phyloP scores from a whole-genome alignment of 2,329 filamentous ascomycete species.

The Ceratocystis diversiconidia region DNA sequence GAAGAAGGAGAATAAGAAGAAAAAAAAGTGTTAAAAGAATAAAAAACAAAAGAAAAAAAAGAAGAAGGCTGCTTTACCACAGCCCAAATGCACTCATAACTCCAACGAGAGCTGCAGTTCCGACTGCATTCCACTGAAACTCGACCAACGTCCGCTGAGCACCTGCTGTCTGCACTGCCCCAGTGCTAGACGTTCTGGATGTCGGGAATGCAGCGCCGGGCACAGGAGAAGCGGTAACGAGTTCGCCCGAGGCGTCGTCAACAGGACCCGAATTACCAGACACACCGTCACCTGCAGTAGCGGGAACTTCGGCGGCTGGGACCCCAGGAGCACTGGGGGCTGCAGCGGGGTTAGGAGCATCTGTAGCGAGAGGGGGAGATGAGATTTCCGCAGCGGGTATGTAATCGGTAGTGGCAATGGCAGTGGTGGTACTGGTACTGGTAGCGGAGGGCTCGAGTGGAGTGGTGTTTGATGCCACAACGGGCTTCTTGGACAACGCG shows the following conservation, averaged over 20 bases:
- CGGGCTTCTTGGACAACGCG: not conserved
- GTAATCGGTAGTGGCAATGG: not conserved
- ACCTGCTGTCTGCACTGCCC: slow-evolving; percentile 1
- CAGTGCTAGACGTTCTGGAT: not conserved
- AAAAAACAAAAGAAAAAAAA: not conserved
- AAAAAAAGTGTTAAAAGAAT: not conserved
- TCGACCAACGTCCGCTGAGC: not conserved
- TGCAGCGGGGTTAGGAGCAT: not conserved
- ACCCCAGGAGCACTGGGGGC: too few relatives aligned
- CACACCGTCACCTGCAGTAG: not conserved
- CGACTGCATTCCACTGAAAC: not conserved
- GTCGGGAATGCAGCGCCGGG: not conserved
- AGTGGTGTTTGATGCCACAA: not conserved
- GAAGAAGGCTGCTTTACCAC: not conserved
- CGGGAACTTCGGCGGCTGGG: too few relatives aligned
- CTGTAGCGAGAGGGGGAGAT: not conserved
- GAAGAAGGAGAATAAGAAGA: not conserved
- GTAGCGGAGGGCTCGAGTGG: not conserved
- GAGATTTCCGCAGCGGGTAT: not conserved
- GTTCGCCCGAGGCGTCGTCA: not conserved
- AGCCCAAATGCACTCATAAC: not conserved
- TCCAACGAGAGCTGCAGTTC: not conserved
- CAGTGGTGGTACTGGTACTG: not conserved
- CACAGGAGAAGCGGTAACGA: not conserved
- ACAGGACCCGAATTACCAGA: too few relatives aligned